Evolutionary conservation across 176 grass and related monocot species (phyloP).

Genomic region (Rhynchospora pubera): DNA sequence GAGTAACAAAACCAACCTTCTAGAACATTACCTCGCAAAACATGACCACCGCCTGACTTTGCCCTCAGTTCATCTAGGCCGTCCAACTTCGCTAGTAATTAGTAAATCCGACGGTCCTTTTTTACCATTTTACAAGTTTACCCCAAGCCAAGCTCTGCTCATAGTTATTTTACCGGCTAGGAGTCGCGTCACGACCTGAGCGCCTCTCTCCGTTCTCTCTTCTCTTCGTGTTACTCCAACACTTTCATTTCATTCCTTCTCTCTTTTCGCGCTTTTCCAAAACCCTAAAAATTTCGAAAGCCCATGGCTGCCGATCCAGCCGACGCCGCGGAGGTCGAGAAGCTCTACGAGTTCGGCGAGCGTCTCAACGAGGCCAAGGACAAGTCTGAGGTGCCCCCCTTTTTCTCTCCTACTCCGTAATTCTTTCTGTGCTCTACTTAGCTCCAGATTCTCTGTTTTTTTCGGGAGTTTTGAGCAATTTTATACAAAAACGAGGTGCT

Average conservation of each 20-base stretch:
- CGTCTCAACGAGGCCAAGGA: constrained; percentile 81
- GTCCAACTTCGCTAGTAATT: neutral
- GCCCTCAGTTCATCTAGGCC: neutral
- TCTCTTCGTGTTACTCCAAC: constrained; percentile 2
- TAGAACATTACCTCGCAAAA: too few species aligned
- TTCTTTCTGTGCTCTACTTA: neutral
- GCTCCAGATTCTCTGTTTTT: constrained; percentile 21
- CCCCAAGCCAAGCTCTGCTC: neutral
- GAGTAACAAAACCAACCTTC: neutral
- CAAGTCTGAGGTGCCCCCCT: constrained; percentile 56
- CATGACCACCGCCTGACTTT: too few species aligned
- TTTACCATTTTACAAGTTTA: neutral
- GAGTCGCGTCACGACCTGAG: neutral
- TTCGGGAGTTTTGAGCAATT: constrained; percentile 6
- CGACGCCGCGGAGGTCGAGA: constrained; percentile 89
- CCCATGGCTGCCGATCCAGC: constrained; percentile 55
- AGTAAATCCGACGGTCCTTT: neutral
- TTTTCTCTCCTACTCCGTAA: neutral
- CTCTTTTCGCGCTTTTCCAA: constrained; percentile 35
- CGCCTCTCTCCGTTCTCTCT: neutral
- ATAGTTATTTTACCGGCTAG: neutral
- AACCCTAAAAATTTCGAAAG: constrained; percentile 28
- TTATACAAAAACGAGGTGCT: neutral
- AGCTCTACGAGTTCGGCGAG: constrained; percentile 91
- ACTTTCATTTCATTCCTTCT: neutral